Base-by-base conservation (phyloP, 2,329 filamentous ascomycete genomes). In the Alternaria panax region DNA sequence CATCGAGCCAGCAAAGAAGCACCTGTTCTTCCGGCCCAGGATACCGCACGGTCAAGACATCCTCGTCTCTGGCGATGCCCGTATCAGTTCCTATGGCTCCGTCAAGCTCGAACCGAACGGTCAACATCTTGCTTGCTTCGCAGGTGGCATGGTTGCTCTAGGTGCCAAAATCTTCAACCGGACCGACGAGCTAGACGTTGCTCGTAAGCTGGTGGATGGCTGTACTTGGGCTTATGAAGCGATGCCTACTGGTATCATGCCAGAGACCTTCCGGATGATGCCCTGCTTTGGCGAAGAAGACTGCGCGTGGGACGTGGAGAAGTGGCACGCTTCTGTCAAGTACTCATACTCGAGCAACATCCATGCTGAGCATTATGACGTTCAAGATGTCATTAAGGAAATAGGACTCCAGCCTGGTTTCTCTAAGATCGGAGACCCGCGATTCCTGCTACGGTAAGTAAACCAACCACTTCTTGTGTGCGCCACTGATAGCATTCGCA, bases 21-120 rank as follows among this genome's bases (percentile, higher is more conserved):
- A 91, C 75, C 83, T 96, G 9, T 86, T 96, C 57, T 96, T 87
- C 78, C 86, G 90, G 5, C 92, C 93, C 0, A 90, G 95, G 87
- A 85, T 88, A 20, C 85, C 87, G 7, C 81, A 84, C 7, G 82
- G 86, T 53, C 86, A 86, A 51, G 87, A 94, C 60, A 86, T 95
- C n/a, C 83, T 95, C 7, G 87, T 95, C 61, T 87, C 91, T 0
- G 90, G 90, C 24, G 88, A 87, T 6, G 72, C 71, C 5, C 64
- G 75, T 1, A 71, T 71, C 3, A 80, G 74, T 46, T 83, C 84
- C 9, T 75, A 69, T 1, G 82, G 83, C 14, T 77, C 82, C 3
- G 59, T 79, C 51, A 77, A 72, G 7, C 72, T 82, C 12, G 75
- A 80, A 14, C 71, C 83, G 0, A 77, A 82, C 59, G 79, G 75